A percentile compares a stretch with the other conserved stretches of the same genome.
These are phyloP conservation scores for Leishmania tropica DNA, from an alignment of 208 protist species.

Conservation along the genomic window DNA sequence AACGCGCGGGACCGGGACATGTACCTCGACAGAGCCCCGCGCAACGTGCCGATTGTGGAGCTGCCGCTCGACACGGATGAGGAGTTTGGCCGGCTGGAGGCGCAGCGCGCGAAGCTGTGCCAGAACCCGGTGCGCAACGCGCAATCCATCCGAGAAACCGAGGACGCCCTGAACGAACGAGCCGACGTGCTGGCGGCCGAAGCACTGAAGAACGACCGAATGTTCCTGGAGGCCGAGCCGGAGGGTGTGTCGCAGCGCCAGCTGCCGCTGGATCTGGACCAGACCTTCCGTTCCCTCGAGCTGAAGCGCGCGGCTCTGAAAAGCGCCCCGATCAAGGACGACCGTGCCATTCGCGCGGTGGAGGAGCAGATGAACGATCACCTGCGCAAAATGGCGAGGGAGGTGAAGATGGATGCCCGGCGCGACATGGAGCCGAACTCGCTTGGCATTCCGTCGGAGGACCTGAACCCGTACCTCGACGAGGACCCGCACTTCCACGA, in stretches of 20 bases:
- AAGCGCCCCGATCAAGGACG: slow-evolving; percentile 40
- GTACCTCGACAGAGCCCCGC: slow-evolving; percentile 47
- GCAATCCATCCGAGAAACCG: slow-evolving; percentile 50
- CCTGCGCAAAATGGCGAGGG: slow-evolving; percentile 45
- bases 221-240: slow-evolving; percentile 73
- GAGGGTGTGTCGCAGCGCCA: slow-evolving; percentile 67
- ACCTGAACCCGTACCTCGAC: slow-evolving; percentile 55
- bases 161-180: slow-evolving; percentile 64
- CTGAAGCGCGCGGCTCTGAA: slow-evolving; percentile 68
- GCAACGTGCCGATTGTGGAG: slow-evolving; percentile 59
- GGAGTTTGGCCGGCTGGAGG: slow-evolving; percentile 63
- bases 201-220: slow-evolving; percentile 75
- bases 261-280: slow-evolving; percentile 67
- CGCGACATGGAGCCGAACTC: slow-evolving; percentile 57
- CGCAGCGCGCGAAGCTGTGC: slow-evolving; percentile 59
- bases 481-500: slow-evolving; percentile 65
- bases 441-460: slow-evolving; percentile 57
- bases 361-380: slow-evolving; percentile 80
- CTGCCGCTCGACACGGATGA: slow-evolving; percentile 80
- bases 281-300: slow-evolving; percentile 65
- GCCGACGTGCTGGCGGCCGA: slow-evolving; percentile 62
- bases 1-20: slow-evolving; percentile 59
- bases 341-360: slow-evolving; percentile 44
- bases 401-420: slow-evolving; percentile 61
- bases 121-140: slow-evolving; percentile 54